These are phyloP conservation scores for Dryadomyces sulphureus DNA, from an alignment of 2,329 filamentous ascomycete genomes.

Conservation along the genomic window DNA sequence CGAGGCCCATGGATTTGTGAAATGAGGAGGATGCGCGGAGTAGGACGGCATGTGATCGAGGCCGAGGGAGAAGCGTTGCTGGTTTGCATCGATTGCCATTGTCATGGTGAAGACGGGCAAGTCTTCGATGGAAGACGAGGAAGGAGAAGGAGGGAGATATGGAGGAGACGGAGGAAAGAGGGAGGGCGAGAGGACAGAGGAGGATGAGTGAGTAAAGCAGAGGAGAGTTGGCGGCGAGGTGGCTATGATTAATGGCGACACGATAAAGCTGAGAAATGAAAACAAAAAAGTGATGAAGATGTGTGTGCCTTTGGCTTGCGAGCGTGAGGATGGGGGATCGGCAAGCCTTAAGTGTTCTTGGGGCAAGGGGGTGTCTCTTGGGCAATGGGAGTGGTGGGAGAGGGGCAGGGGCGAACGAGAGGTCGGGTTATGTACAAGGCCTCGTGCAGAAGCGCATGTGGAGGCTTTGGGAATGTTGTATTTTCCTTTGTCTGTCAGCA, in stretches of 20 bases:
- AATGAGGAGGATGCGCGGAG: conserved; percentile 51
- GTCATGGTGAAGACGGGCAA: conserved; percentile 48
- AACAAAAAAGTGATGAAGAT: too few relatives aligned
- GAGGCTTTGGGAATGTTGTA: background rate
- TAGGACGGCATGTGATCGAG: conserved; percentile 69
- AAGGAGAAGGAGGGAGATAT: background rate
- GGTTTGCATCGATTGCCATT: conserved; percentile 86
- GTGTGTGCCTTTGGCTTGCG: background rate
- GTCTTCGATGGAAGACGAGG: background rate
- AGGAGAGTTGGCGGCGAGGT: too few relatives aligned
- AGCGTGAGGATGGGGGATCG: conserved; percentile 37
- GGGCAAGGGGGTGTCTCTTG: conserved; percentile 10
- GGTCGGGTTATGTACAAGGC: conserved; percentile 1
- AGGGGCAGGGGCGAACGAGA: conserved; percentile 2
- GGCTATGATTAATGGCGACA: too few relatives aligned
- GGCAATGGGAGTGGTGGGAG: conserved; percentile 1
- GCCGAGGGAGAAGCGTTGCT: conserved; percentile 63
- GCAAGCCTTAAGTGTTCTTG: conserved; percentile 43
- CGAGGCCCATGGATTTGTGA: conserved; percentile 79
- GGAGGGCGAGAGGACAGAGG: background rate
- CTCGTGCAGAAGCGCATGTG: background rate
- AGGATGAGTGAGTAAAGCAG: background rate
- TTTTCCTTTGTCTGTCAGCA: background rate
- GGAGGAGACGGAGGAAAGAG: background rate
- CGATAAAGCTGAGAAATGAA: background rate